Evolutionary conservation across 2,329 filamentous ascomycete species (phyloP).

Genomic region (Pleoardoris graminearum): DNA sequence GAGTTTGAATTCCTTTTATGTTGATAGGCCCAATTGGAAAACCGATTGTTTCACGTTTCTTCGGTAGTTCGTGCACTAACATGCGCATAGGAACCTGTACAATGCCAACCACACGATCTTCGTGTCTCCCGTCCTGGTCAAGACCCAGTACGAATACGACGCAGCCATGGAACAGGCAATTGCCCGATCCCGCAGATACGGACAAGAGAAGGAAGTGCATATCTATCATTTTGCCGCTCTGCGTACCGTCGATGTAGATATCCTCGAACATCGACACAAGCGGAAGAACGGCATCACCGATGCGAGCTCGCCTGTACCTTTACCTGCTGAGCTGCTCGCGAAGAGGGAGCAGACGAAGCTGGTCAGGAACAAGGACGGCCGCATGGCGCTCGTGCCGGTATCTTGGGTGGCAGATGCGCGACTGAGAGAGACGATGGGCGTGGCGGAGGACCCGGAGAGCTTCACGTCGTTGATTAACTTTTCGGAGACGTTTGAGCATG

Average conservation of each 20-base stretch:
- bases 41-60: background rate
- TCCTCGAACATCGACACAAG: constrained; percentile 50
- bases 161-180: constrained; percentile 66
- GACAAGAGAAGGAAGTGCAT: constrained; percentile 61
- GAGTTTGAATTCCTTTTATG: too few species aligned
- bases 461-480: constrained; percentile 36
- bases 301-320: background rate
- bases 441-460: constrained; percentile 17
- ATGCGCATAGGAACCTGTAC: constrained; percentile 58
- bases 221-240: constrained; percentile 80
- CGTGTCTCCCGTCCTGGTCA: constrained; percentile 57
- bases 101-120: constrained; percentile 69
- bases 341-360: constrained; percentile 26
- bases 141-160: constrained; percentile 58
- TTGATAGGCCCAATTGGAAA: too few species aligned
- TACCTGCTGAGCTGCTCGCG: constrained; percentile 2
- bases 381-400: constrained; percentile 30
- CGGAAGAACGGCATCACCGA: constrained; percentile 27
- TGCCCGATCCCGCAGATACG: constrained; percentile 61
- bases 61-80: background rate
- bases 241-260: constrained; percentile 60
- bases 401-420: constrained; percentile 27
- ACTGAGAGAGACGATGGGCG: constrained; percentile 13
- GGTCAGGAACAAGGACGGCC: constrained; percentile 18
- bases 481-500: constrained; percentile 29